Conservation (phyloP, 2,329 filamentous ascomycete species). For the Penicillium sp. region DNA sequence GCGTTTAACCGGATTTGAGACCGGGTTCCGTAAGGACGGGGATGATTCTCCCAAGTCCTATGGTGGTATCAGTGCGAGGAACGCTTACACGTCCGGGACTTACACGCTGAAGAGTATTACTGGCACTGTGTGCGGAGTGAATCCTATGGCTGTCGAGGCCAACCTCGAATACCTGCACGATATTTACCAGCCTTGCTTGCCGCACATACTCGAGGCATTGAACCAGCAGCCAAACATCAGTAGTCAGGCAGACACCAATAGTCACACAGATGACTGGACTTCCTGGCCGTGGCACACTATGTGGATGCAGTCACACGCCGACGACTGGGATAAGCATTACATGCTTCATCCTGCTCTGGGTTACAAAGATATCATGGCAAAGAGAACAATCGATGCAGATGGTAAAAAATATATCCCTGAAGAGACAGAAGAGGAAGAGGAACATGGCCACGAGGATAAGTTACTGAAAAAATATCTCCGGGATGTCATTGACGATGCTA, state of each 20-base stretch:
- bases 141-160: constrained; percentile 44
- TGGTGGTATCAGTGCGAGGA: constrained; percentile 44
- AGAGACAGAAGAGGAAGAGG: constrained; percentile 22
- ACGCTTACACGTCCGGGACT: constrained; percentile 43
- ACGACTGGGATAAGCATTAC: constrained; percentile 30
- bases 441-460: constrained; percentile 28
- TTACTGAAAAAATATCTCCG: constrained; percentile 26
- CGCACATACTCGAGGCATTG: constrained; percentile 32
- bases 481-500: constrained; percentile 28
- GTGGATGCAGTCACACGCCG: constrained; percentile 34
- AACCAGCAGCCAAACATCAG: constrained; percentile 19
- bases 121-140: constrained; percentile 44
- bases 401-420: constrained; percentile 19
- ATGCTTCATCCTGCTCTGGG: constrained; percentile 26
- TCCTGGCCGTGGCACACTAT: constrained; percentile 30
- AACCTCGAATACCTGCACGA: constrained; percentile 44
- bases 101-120: constrained; percentile 47
- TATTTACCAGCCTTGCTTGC: constrained; percentile 47
- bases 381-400: constrained; percentile 21
- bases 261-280: constrained; percentile 21
- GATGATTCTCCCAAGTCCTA: constrained; percentile 24
- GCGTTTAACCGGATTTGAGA: constrained; percentile 23
- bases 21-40: constrained; percentile 18
- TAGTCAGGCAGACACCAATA: neutral
- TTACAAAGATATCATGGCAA: constrained; percentile 23